Percentiles rank a stretch among this genome's conserved stretches.
These are phyloP conservation scores for Arthrobotrys musiformis DNA, from an alignment of 2,329 filamentous ascomycete genomes.

Conservation along the genomic window DNA sequence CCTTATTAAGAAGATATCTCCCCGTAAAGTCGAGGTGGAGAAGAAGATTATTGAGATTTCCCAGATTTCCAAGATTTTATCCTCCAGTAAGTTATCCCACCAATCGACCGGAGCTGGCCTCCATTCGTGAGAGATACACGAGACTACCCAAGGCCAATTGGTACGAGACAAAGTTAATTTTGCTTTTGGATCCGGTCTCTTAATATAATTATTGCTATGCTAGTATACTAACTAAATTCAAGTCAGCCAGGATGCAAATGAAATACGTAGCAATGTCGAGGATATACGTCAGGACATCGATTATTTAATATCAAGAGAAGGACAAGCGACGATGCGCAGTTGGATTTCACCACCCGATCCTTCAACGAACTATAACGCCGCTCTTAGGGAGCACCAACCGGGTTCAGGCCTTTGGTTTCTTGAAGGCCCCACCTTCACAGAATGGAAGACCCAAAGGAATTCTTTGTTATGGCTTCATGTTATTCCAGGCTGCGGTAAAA, in stretches of 20 bases:
- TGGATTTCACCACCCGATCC: slow-evolving; percentile 63
- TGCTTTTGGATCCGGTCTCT: no score
- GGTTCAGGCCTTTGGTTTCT: no score
- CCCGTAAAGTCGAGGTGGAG: background rate
- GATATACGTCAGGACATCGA: background rate
- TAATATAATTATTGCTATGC: no score
- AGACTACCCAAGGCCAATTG: no score
- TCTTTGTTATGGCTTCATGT: no score
- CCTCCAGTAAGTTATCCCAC: background rate
- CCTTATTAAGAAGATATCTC: background rate
- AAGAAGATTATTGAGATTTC: background rate
- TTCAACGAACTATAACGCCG: slow-evolving; percentile 42
- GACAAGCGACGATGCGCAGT: slow-evolving; percentile 34
- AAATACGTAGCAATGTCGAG: background rate
- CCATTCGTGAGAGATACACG: no score
- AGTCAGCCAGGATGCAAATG: background rate
- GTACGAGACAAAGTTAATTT: no score
- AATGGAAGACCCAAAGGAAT: no score
- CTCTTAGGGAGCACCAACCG: no score
- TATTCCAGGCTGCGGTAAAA: no score
- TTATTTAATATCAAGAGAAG: background rate
- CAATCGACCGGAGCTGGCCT: no score
- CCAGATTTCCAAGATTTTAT: background rate
- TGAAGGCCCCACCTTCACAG: no score
- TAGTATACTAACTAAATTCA: background rate